Conservation (phyloP, 2,329 filamentous ascomycete species). For the Nemania bipapillata region DNA sequence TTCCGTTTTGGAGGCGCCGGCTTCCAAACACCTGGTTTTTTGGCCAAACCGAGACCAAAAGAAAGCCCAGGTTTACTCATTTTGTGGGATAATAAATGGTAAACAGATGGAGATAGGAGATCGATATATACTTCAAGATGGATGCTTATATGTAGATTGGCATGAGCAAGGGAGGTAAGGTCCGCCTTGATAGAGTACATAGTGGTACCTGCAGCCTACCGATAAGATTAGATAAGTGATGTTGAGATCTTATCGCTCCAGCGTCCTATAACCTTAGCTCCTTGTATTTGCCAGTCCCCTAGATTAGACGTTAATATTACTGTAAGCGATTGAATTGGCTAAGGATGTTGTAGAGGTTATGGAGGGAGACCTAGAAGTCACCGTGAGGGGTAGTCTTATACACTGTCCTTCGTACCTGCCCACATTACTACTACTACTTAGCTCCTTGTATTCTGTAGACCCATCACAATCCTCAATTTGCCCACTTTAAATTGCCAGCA, state of each 20-base stretch:
- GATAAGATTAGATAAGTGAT: slow-evolving; percentile 36
- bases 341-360: too few species aligned
- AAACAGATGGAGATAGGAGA: not conserved
- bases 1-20: slow-evolving; percentile 63
- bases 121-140: not conserved
- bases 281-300: too few species aligned
- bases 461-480: slow-evolving; percentile 23
- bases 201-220: not conserved
- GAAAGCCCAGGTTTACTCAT: slow-evolving; percentile 57
- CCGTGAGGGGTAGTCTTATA: too few species aligned
- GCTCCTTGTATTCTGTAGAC: not conserved
- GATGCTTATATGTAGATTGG: not conserved
- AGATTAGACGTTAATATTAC: too few species aligned
- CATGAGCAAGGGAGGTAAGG: too few species aligned
- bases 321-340: too few species aligned
- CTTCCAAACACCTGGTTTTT: slow-evolving; percentile 65
- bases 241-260: slow-evolving; percentile 23
- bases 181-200: too few species aligned
- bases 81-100: too few species aligned
- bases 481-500: slow-evolving; percentile 1
- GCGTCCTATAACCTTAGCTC: not conserved
- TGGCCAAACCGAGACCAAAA: slow-evolving; percentile 69
- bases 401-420: too few species aligned
- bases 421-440: too few species aligned
- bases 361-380: too few species aligned